phyloP scores from a whole-genome alignment of 306 rosid species.

The Abrus precatorius region DNA sequence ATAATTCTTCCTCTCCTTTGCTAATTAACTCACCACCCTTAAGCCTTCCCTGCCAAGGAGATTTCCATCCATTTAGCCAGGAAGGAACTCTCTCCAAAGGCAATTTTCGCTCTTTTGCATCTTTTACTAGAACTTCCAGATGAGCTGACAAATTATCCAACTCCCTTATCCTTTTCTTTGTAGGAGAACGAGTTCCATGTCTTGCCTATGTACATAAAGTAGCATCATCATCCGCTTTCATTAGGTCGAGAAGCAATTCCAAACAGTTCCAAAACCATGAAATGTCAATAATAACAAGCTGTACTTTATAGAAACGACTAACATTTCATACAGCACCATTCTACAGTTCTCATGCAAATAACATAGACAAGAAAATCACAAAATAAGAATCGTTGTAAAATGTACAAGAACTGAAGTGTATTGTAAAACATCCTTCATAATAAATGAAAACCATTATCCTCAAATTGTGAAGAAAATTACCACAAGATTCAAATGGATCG shows the following conservation, averaged over 20 bases:
- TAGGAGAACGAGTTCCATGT: slow-evolving; percentile 95
- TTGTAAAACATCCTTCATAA: slow-evolving; percentile 55
- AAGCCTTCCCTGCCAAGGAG: slow-evolving; percentile 87
- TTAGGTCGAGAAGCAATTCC: neutral
- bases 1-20: slow-evolving; percentile 84
- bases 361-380: neutral
- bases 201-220: slow-evolving; percentile 72
- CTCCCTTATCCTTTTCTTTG: slow-evolving; percentile 79
- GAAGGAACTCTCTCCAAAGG: slow-evolving; percentile 69
- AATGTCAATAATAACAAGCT: slow-evolving; percentile 17
- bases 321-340: slow-evolving; percentile 12
- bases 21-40: slow-evolving; percentile 78
- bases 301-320: slow-evolving; percentile 24
- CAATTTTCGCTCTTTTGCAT: slow-evolving; percentile 59
- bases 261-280: slow-evolving; percentile 3
- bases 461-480: slow-evolving; percentile 57
- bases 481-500: slow-evolving; percentile 92
- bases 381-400: neutral
- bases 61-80: slow-evolving; percentile 83
- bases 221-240: slow-evolving; percentile 24
- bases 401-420: slow-evolving; percentile 63
- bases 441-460: neutral
- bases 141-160: slow-evolving; percentile 63
- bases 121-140: slow-evolving; percentile 62
- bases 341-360: slow-evolving; percentile 9